Conservation (phyloP, 1,284 basidiomycete genomes). For the Tilletia indica region DNA sequence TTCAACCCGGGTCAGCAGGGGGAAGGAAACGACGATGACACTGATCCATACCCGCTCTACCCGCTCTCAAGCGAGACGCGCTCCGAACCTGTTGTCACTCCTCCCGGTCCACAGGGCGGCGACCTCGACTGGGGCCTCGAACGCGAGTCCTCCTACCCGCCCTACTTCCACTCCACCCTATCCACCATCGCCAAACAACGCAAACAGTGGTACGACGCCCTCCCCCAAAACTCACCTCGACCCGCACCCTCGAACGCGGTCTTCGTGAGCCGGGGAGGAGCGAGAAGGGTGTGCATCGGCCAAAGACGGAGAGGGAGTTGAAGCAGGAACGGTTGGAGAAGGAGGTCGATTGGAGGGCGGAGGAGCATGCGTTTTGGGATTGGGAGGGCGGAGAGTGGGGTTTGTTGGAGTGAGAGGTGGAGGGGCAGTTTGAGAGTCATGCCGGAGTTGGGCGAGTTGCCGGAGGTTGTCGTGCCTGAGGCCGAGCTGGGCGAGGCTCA, state of each 20-base stretch:
- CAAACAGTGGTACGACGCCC: conserved; percentile 72
- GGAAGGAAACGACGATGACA: not conserved
- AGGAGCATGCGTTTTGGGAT: conserved; percentile 15
- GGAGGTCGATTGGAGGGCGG: conserved; percentile 73
- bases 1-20: conserved; percentile 56
- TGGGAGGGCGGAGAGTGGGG: not conserved
- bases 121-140: conserved; percentile 75
- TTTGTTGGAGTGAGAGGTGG: conserved; percentile 9
- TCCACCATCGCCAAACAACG: conserved; percentile 70
- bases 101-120: conserved; percentile 42
- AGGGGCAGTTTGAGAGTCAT: conserved; percentile 1
- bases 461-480: not conserved
- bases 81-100: conserved; percentile 20
- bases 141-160: conserved; percentile 70
- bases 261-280: conserved; percentile 80
- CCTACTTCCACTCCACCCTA: conserved; percentile 65
- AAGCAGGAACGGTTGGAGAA: conserved; percentile 62
- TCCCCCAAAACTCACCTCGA: conserved; percentile 70
- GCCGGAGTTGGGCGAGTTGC: conserved; percentile 7
- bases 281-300: conserved; percentile 71
- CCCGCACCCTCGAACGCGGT: conserved; percentile 73
- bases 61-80: conserved; percentile 17
- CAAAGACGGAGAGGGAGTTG: conserved; percentile 84
- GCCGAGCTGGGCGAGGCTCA: no score
- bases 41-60: not conserved